Evolutionary conservation across 2,329 filamentous ascomycete genomes (phyloP).

Genomic region (Botrytis aclada): DNA sequence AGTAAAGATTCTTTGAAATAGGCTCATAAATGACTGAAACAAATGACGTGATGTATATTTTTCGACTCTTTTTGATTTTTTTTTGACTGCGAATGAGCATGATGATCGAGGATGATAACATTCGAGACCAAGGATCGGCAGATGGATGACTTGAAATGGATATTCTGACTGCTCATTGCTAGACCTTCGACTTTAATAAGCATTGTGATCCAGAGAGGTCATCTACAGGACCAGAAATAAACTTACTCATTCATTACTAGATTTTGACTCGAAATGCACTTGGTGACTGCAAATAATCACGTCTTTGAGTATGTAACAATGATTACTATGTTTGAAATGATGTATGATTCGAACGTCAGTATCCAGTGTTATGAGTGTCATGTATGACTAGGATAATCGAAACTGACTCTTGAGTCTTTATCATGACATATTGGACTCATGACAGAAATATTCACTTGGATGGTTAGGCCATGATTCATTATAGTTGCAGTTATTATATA

Average conservation of each 20-base stretch:
- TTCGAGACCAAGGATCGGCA: not conserved
- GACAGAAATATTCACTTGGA: not conserved
- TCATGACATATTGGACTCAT: not conserved
- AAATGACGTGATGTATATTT: not conserved
- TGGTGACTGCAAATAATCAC: too few relatives aligned
- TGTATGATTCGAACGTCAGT: not conserved
- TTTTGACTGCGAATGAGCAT: not conserved
- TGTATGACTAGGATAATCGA: not conserved
- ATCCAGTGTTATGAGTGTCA: not conserved
- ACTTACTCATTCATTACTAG: not conserved
- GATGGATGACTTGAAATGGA: not conserved
- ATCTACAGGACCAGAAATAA: not conserved
- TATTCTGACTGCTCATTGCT: not conserved
- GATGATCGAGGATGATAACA: accelerated
- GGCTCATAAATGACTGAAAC: not conserved
- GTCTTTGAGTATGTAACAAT: too few relatives aligned
- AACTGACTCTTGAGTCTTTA: not conserved
- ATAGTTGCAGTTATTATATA: not conserved
- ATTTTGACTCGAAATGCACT: too few relatives aligned
- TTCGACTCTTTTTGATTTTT: not conserved
- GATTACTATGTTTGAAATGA: not conserved
- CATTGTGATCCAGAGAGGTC: too few relatives aligned
- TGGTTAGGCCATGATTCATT: not conserved
- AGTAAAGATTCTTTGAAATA: too few relatives aligned
- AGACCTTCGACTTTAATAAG: not conserved